Conservation (phyloP, 352 stramenopile genomes). For the Plasmopara viticola region DNA sequence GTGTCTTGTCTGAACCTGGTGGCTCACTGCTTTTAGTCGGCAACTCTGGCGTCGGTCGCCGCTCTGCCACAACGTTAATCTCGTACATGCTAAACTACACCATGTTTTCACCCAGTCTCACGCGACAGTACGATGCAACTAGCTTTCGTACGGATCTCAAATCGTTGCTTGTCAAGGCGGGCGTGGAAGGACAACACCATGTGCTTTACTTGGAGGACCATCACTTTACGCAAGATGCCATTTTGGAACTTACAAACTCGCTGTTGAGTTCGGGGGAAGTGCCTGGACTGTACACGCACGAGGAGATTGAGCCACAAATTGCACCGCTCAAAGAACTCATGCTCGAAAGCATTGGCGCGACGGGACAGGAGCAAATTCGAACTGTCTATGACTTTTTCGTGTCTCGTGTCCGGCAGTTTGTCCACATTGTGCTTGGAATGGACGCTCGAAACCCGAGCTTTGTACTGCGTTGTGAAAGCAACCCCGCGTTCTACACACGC, state of each 20-base stretch:
- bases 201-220: constrained; percentile 93
- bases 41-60: constrained; percentile 80
- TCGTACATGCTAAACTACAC: constrained; percentile 88
- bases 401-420: constrained; percentile 76
- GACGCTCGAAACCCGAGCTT: constrained; percentile 68
- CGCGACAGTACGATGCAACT: constrained; percentile 60
- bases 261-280: constrained; percentile 89
- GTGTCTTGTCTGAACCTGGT: constrained; percentile 76
- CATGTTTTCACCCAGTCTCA: constrained; percentile 76
- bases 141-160: constrained; percentile 89
- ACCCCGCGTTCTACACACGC: constrained; percentile 89
- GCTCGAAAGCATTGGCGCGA: constrained; percentile 66
- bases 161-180: constrained; percentile 76
- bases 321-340: constrained; percentile 86
- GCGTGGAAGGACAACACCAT: constrained; percentile 73
- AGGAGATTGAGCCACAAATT: constrained; percentile 92
- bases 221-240: constrained; percentile 84
- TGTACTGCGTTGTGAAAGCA: constrained; percentile 87
- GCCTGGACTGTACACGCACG: constrained; percentile 89
- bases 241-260: constrained; percentile 91
- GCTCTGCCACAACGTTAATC: constrained; percentile 79
- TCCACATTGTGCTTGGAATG: constrained; percentile 86
- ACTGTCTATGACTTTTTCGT: constrained; percentile 94
- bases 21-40: constrained; percentile 89
- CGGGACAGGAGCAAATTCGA: constrained; percentile 46